Base-by-base conservation (phyloP, 2,329 filamentous ascomycete species). In the Claviceps capensis region DNA sequence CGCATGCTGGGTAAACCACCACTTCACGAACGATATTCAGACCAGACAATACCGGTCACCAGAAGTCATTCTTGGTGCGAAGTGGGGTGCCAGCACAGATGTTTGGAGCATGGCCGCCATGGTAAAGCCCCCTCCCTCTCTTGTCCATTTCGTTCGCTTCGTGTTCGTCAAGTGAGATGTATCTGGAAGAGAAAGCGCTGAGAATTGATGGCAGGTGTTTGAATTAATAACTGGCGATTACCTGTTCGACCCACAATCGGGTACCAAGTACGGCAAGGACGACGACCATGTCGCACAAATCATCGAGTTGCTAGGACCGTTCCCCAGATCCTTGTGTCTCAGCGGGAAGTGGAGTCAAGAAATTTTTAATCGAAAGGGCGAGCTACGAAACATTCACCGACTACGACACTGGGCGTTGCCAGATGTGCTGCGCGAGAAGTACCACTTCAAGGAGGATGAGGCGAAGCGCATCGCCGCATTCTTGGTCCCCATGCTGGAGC, bases 51-150 rank as follows among this genome's bases (percentile, higher is more conserved):
- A 98, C 69, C 79, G 93, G 53, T 97, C 93, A 1, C 93, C 93
- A 1, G 93, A 98, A 69, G 93, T 98, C 52, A 97, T 98, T 55
- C 74, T 98, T 19, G 93, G 93, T 41, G 82, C 89, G 3, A 97
- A 97, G 73, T 98, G 93, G 93, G 93, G 93, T 59, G 93, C 93
- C n/a, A 97, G 91, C 65, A 97, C 93, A 1, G 93, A 98, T 69
- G 87, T 97, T 7, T 98, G 93, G 93, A 97, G 91, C 70, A 98
- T 98, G 93, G 90, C 93, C 54, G 87, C 87, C 59, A 98, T 98
- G 93, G 93, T 97, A 77, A 62, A 81, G 30, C 22, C n/a, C 26
- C 26, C 26, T 19, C 2, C 13, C 19, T 14, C n/a, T 36, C 14
- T 22, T 14, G 8, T 13, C 7, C 8, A 8, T 34, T 45, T 17